A percentile compares a stretch with the other conserved stretches of the same genome.
phyloP scores from a whole-genome alignment of 768 basidiomycete genomes.

The Crepidotus variabilis region DNA sequence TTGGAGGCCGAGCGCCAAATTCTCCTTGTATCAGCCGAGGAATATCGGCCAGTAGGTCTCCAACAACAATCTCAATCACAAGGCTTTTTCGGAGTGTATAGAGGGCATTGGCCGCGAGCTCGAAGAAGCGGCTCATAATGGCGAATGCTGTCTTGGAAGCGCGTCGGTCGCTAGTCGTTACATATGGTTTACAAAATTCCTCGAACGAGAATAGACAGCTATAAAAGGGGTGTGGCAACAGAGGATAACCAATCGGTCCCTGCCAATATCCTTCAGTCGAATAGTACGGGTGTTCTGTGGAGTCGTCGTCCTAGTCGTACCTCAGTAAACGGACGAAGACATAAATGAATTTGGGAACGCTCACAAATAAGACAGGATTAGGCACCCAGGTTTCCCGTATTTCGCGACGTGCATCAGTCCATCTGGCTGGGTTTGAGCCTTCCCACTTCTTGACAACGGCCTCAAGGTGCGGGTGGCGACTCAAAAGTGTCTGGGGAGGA shows the following conservation, averaged over 20 bases:
- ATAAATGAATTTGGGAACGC: not conserved
- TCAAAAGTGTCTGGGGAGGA: conserved; percentile 12
- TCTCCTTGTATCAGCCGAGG: conserved; percentile 14
- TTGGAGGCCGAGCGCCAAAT: conserved; percentile 10
- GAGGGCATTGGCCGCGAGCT: conserved; percentile 7
- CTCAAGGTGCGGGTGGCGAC: conserved; percentile 10
- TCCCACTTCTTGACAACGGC: not conserved
- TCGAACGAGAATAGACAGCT: not conserved
- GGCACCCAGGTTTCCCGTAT: conserved; percentile 16
- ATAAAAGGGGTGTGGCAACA: not conserved
- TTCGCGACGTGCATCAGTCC: conserved; percentile 3
- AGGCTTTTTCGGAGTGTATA: conserved; percentile 6
- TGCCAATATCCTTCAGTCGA: not conserved
- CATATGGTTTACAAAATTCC: not conserved
- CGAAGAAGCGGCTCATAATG: conserved; percentile 10
- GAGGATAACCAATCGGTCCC: not conserved
- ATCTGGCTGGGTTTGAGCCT: not conserved
- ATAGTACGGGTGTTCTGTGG: conserved; percentile 7
- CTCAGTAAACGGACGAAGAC: not conserved
- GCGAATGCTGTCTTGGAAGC: conserved; percentile 3
- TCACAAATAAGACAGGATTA: conserved; percentile 18
- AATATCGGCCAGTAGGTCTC: conserved; percentile 9
- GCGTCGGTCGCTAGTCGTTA: not conserved
- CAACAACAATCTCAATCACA: conserved; percentile 9
- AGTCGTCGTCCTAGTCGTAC: conserved; percentile 6